Evolutionary conservation across 768 basidiomycete species (phyloP).

Genomic region (Imleria badia): DNA sequence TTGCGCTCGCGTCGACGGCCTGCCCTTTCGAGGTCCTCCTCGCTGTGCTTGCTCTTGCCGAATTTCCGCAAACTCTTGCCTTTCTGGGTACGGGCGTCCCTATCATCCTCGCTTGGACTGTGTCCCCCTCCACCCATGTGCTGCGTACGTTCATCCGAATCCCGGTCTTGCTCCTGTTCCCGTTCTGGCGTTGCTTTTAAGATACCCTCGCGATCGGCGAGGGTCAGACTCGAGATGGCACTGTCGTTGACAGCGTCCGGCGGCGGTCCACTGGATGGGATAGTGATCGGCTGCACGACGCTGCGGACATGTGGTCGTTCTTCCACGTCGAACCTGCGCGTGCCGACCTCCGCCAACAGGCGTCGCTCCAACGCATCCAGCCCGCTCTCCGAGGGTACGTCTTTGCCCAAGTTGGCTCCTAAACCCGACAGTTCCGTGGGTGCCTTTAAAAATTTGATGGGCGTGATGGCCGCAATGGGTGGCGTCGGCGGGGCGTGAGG

Average conservation of each 20-base stretch:
- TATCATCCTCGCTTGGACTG: conserved; percentile 32
- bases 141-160: conserved; percentile 35
- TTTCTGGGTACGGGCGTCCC: conserved; percentile 32
- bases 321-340: conserved; percentile 42
- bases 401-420: conserved; percentile 22
- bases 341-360: conserved; percentile 72
- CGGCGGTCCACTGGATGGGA: conserved; percentile 31
- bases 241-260: conserved; percentile 39
- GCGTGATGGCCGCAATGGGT: conserved; percentile 44
- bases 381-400: conserved; percentile 45
- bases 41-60: conserved; percentile 26
- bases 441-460: conserved; percentile 36
- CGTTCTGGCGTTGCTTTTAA: conserved; percentile 13
- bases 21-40: conserved; percentile 28
- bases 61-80: conserved; percentile 23
- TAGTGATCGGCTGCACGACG: conserved; percentile 40
- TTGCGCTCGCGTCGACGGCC: conserved; percentile 27
- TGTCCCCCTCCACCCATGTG: conserved; percentile 24
- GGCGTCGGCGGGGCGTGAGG: conserved; percentile 48
- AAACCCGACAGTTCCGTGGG: conserved; percentile 28
- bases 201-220: conserved; percentile 32
- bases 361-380: conserved; percentile 72
- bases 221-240: conserved; percentile 48
- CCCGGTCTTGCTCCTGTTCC: conserved; percentile 31
- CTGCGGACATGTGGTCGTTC: conserved; percentile 36